Conservation (phyloP, 106 monocot genomes). For the Acanthochlamys bracteata region DNA sequence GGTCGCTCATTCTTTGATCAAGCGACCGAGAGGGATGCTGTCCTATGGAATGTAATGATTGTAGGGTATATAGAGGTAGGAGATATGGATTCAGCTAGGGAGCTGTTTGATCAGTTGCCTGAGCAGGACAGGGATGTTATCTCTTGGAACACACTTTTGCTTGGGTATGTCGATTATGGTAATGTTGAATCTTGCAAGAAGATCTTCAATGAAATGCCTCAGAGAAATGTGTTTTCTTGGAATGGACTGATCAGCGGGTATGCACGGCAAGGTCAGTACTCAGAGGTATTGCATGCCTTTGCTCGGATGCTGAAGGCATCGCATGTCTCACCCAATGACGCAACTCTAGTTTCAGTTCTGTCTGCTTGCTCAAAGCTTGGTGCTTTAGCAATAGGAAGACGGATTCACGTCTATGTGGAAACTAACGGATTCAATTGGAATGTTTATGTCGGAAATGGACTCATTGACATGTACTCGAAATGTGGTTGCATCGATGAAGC, state of each 20-base stretch:
- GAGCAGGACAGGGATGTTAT: constrained; percentile 21
- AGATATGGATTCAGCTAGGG: constrained; percentile 23
- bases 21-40: constrained; percentile 22
- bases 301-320: constrained; percentile 22
- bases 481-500: constrained; percentile 55
- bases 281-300: constrained; percentile 25
- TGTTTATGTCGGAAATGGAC: constrained; percentile 29
- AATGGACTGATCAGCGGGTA: constrained; percentile 48
- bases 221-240: constrained; percentile 62
- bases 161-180: constrained; percentile 24
- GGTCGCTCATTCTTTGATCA: constrained; percentile 31
- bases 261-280: constrained; percentile 11
- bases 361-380: constrained; percentile 45
- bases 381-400: constrained; percentile 27
- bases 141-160: constrained; percentile 56
- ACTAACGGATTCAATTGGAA: constrained; percentile 18
- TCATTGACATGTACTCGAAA: constrained; percentile 67
- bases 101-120: constrained; percentile 44
- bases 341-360: constrained; percentile 32
- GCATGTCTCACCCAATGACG: constrained; percentile 38
- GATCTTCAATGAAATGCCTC: constrained; percentile 44
- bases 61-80: constrained; percentile 30
- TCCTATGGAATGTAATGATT: constrained; percentile 52
- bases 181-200: constrained; percentile 30
- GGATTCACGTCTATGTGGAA: constrained; percentile 40